phyloP scores from a whole-genome alignment of 805 yeast species.

The Lipomyces mesembrius region DNA sequence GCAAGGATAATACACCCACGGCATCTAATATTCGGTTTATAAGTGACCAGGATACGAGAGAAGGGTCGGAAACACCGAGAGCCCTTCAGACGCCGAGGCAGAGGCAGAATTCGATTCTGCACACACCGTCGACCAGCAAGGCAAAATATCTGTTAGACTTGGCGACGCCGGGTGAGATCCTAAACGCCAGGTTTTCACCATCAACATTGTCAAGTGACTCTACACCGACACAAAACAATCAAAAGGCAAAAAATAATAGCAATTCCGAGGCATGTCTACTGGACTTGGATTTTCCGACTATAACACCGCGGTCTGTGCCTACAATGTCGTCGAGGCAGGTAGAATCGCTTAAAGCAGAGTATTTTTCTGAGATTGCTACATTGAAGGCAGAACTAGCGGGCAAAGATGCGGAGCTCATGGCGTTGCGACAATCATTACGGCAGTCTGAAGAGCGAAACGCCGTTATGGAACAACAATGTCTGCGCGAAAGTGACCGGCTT shows the following conservation, averaged over 20 bases:
- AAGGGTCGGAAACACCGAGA: background rate
- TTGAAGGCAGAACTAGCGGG: slow-evolving; percentile 18
- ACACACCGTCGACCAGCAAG: background rate
- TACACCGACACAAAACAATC: background rate
- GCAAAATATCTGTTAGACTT: slow-evolving; percentile 8
- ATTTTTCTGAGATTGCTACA: slow-evolving; percentile 15
- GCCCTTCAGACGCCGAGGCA: background rate
- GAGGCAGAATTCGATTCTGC: background rate
- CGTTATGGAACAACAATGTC: slow-evolving; percentile 16
- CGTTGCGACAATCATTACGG: slow-evolving; percentile 15
- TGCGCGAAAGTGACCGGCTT: slow-evolving; percentile 27
- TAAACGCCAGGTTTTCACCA: background rate
- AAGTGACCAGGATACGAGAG: background rate
- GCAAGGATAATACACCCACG: background rate
- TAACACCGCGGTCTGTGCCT: slow-evolving; percentile 26
- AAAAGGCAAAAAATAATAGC: background rate
- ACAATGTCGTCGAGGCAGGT: slow-evolving; percentile 20
- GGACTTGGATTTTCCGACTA: slow-evolving; percentile 16
- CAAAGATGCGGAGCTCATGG: slow-evolving; percentile 17
- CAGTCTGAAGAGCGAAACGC: slow-evolving; percentile 21
- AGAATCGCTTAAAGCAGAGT: slow-evolving; percentile 24
- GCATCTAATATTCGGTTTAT: background rate
- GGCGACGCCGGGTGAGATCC: background rate
- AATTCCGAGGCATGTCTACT: slow-evolving; percentile 3
- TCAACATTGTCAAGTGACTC: background rate